These are phyloP conservation scores for Clitoria ternatea DNA, from an alignment of 306 rosid genomes.

Conservation along the genomic window DNA sequence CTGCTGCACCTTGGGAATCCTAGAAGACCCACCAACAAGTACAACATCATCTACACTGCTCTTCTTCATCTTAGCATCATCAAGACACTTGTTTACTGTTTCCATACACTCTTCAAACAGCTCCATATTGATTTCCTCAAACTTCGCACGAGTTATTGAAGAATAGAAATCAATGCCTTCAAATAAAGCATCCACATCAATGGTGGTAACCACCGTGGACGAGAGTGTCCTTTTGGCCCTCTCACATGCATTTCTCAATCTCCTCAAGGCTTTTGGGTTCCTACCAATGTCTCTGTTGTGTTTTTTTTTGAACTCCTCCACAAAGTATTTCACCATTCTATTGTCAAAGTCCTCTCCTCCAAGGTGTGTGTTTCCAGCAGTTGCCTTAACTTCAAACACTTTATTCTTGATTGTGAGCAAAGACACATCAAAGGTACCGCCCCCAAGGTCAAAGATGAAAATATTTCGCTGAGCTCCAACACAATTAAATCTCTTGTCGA, in stretches of 20 bases:
- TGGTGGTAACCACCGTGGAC: not conserved
- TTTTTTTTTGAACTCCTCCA: not conserved
- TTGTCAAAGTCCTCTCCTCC: slow-evolving; percentile 21
- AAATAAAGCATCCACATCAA: slow-evolving; percentile 8
- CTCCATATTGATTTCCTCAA: slow-evolving; percentile 15
- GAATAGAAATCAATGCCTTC: not conserved
- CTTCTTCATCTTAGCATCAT: not conserved
- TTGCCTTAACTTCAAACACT: slow-evolving; percentile 8
- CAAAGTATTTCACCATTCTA: slow-evolving; percentile 18
- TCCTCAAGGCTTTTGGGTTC: not conserved
- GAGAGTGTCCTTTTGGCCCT: slow-evolving; percentile 25
- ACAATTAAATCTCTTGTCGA: not conserved
- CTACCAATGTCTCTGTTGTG: slow-evolving; percentile 4
- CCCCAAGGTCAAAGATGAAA: slow-evolving; percentile 20
- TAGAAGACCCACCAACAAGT: slow-evolving; percentile 19
- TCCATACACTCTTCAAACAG: not conserved
- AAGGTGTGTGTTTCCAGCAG: slow-evolving; percentile 19
- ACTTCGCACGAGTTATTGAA: not conserved
- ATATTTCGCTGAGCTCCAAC: slow-evolving; percentile 6
- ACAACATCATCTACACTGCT: slow-evolving; percentile 1
- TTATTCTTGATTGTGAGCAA: slow-evolving; percentile 15
- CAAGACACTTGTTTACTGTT: not conserved
- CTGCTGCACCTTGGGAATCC: slow-evolving; percentile 21
- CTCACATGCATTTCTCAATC: slow-evolving; percentile 15
- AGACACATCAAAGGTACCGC: slow-evolving; percentile 23